phyloP scores from a whole-genome alignment of 2,329 filamentous ascomycete genomes.

The Diplocarpon rosae region DNA sequence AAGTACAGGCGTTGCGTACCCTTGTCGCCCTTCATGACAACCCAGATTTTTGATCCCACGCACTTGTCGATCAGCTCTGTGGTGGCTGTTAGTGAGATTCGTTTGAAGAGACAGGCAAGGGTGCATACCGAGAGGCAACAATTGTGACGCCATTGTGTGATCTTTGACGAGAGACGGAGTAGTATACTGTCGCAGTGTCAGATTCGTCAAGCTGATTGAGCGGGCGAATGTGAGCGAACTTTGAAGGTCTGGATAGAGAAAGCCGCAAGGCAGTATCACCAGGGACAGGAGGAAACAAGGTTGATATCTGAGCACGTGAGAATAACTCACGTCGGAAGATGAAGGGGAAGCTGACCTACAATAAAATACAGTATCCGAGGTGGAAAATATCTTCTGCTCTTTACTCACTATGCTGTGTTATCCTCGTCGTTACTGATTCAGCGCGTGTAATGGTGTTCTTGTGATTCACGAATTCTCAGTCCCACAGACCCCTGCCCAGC shows the following conservation, averaged over 20 bases:
- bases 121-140: slow-evolving; percentile 24
- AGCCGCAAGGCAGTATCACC: too few species aligned
- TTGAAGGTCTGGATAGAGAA: too few species aligned
- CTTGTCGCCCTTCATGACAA: slow-evolving; percentile 99
- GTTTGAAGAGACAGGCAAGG: neutral
- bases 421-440: too few species aligned
- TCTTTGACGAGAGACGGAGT: neutral
- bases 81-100: slow-evolving; percentile 15
- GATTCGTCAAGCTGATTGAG: neutral
- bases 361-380: too few species aligned
- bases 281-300: too few species aligned
- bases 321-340: too few species aligned
- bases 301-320: too few species aligned
- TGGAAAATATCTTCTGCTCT: too few species aligned
- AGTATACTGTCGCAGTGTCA: neutral
- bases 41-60: slow-evolving; percentile 94
- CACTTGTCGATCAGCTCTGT: slow-evolving; percentile 98
- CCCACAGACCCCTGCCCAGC: neutral
- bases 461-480: neutral
- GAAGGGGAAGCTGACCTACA: too few species aligned
- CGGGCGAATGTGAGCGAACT: too few species aligned
- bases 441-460: too few species aligned
- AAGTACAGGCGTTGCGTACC: slow-evolving; percentile 42
- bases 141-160: slow-evolving; percentile 23
- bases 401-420: too few species aligned